Base-by-base conservation (phyloP, 2,329 filamentous ascomycete genomes). In the Hypoxylon sp. region DNA sequence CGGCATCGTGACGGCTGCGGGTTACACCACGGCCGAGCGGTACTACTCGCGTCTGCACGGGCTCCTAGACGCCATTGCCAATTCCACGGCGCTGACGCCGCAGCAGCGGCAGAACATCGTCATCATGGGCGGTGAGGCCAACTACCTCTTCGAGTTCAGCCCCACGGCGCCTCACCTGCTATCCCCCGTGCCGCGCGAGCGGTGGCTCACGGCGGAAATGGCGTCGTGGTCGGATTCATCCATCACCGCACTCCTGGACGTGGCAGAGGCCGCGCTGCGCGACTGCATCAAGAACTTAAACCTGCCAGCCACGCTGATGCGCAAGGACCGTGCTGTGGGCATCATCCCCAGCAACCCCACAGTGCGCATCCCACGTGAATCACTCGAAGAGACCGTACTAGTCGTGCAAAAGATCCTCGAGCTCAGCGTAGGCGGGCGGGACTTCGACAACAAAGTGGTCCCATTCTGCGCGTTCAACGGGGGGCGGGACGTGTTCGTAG, bases 391-490 rank as follows among this genome's bases (percentile, higher is more conserved):
- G 82, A 98, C 95, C 0, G 96, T 99, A 0, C 85, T 99, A 10
- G 93, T 97, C 1, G 93, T 96, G 17, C 95, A 98, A 80, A 95
- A 97, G 79, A 94, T 93, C 53, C 86, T 99, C 3, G 95, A 98
- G 80, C 88, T 94, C 74, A 93, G 91, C 44, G 82, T 87, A 0
- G 91, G 91, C 31, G 92, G 67, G 15, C 63, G 68, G 73, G 72
- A 74, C 60, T 72, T 69, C 66, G 69, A 70, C 58, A 76, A 73
- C 69, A 69, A 71, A 21, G 75, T 67, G 24, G 83, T 99, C 32
- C 96, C 96, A 0, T 99, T 98, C 77, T 99, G 96, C 78, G 96
- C 96, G 21, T 99, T 99, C 84, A 99, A 99, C 79, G 96, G 95
- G 59, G 96, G 96, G 10, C 95, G 96, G 69, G 96, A 99, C 79